Percentiles rank a stretch among this genome's conserved stretches.
phyloP scores from a whole-genome alignment of 345 rosid species.

The Lepidium sativum region DNA sequence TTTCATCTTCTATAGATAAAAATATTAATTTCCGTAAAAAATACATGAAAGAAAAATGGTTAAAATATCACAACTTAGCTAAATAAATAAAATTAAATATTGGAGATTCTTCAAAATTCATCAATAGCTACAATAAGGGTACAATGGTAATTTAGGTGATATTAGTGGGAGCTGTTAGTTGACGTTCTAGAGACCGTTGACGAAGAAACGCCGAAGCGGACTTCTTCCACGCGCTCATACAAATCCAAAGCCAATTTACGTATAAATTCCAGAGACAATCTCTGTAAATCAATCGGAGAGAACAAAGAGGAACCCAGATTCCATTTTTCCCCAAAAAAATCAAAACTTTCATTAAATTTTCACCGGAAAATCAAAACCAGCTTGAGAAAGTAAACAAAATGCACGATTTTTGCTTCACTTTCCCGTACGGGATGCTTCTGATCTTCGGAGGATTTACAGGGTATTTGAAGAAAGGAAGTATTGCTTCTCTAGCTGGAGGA shows the following conservation, averaged over 20 bases:
- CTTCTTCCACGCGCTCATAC: slow-evolving; percentile 26
- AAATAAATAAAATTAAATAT: too few relatives aligned
- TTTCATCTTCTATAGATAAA: too few relatives aligned
- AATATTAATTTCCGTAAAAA: too few relatives aligned
- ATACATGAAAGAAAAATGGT: too few relatives aligned
- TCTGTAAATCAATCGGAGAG: background rate
- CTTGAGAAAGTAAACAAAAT: slow-evolving; percentile 27
- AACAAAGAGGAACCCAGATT: background rate
- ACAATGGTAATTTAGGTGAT: background rate
- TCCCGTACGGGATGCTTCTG: slow-evolving; percentile 80
- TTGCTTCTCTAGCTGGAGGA: slow-evolving; percentile 74
- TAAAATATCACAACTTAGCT: too few relatives aligned
- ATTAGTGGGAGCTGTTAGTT: background rate
- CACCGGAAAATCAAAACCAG: slow-evolving; percentile 2
- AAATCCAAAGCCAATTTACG: too few relatives aligned
- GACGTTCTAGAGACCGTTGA: slow-evolving; percentile 21
- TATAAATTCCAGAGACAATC: background rate
- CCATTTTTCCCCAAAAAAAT: slow-evolving; percentile 3
- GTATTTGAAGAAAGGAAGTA: slow-evolving; percentile 61
- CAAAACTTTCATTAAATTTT: background rate
- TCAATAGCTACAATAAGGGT: background rate
- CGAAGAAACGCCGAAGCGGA: slow-evolving; percentile 14
- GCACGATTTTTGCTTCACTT: slow-evolving; percentile 94
- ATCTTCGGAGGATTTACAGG: slow-evolving; percentile 71
- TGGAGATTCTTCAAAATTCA: too few relatives aligned